A percentile compares a stretch with the other conserved stretches of the same genome.
Conservation (phyloP, 2,329 filamentous ascomycete genomes). For the Sporothrix sp. region DNA sequence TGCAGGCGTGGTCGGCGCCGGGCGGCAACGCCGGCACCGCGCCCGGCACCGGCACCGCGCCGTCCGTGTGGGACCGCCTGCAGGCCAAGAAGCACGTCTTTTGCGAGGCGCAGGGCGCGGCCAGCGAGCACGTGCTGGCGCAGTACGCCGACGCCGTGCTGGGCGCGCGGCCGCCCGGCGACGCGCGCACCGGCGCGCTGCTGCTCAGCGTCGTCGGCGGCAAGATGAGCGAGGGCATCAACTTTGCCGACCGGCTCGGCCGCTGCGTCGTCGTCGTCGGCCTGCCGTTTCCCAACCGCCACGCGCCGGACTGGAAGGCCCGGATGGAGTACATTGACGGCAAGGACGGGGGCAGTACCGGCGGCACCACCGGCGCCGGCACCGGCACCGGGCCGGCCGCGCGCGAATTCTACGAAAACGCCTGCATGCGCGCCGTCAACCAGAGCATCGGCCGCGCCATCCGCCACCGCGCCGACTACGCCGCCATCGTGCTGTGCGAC, state of each 20-base stretch:
- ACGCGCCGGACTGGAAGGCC: conserved; percentile 85
- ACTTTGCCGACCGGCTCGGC: conserved; percentile 86
- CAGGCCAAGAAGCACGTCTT: conserved; percentile 53
- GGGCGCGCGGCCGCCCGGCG: conserved; percentile 23
- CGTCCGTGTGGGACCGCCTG: conserved; percentile 49
- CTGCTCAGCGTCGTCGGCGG: conserved; percentile 88
- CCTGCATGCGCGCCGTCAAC: conserved; percentile 94
- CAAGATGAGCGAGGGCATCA: conserved; percentile 94
- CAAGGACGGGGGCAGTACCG: conserved; percentile 29
- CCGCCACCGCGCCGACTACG: conserved; percentile 78
- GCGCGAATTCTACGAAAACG: conserved; percentile 85
- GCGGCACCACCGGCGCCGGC: background rate
- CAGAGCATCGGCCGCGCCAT: conserved; percentile 93
- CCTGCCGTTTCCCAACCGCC: conserved; percentile 83
- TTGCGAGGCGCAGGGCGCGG: conserved; percentile 42
- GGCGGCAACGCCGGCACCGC: conserved; percentile 22
- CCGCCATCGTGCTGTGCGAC: conserved; percentile 79
- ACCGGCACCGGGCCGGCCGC: conserved; percentile 47
- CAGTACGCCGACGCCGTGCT: conserved; percentile 63
- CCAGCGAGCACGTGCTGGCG: conserved; percentile 60
- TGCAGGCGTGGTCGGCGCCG: conserved; percentile 40
- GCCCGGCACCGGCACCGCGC: too few relatives aligned
- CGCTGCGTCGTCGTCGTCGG: conserved; percentile 87
- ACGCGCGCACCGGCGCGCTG: conserved; percentile 40
- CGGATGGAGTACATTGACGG: conserved; percentile 82